A percentile compares a stretch with the other conserved stretches of the same genome.
phyloP scores from a whole-genome alignment of 805 yeast species.

The Cyberlindnera xylosilytica region DNA sequence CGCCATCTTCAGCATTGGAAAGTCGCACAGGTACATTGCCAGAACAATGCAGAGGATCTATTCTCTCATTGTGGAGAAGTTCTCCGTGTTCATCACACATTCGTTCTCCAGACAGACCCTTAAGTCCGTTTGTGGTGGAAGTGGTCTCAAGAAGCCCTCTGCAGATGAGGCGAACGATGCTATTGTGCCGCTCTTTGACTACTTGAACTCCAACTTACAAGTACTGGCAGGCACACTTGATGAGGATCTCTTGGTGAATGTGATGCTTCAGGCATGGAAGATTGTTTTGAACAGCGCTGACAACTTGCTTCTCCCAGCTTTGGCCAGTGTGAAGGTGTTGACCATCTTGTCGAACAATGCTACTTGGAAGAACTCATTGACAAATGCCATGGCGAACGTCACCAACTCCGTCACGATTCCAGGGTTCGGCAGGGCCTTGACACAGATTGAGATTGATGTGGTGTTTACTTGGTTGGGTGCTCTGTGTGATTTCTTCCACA shows the following conservation, averaged over 20 bases:
- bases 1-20: conserved; percentile 77
- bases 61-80: conserved; percentile 68
- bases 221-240: conserved; percentile 61
- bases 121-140: conserved; percentile 49
- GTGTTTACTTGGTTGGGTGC: conserved; percentile 68
- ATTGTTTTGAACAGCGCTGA: conserved; percentile 69
- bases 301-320: conserved; percentile 66
- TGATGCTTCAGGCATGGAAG: conserved; percentile 81
- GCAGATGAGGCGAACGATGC: conserved; percentile 56
- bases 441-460: conserved; percentile 59
- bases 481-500: conserved; percentile 75
- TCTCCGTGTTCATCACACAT: conserved; percentile 58
- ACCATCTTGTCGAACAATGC: conserved; percentile 29
- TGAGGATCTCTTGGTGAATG: conserved; percentile 50
- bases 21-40: conserved; percentile 61
- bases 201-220: conserved; percentile 63
- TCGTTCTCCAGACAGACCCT: conserved; percentile 57
- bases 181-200: conserved; percentile 69
- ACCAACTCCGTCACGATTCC: conserved; percentile 34
- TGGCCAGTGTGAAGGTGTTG: conserved; percentile 41
- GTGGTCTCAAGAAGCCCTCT: conserved; percentile 42
- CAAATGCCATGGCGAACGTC: conserved; percentile 49
- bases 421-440: conserved; percentile 54
- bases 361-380: conserved; percentile 40
- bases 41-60: conserved; percentile 67